Base-by-base conservation (phyloP, 805 yeast genomes). In the Metschnikowia shivogae region DNA sequence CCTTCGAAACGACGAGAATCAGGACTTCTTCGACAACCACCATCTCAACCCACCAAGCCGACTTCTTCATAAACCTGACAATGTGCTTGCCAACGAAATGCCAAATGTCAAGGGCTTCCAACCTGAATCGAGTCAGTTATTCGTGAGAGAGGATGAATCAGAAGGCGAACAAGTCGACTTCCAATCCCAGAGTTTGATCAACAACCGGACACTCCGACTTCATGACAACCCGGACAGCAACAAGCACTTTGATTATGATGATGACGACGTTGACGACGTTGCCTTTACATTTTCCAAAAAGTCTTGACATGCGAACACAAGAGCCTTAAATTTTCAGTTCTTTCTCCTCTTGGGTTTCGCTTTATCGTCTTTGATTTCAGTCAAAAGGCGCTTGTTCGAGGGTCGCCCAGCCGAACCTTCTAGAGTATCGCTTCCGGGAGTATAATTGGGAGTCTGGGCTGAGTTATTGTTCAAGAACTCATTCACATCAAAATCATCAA, bases 401-500 rank as follows among this genome's bases (percentile, higher is more conserved):
- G 28, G 36, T 19, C 30, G 42, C 11, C 26, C 28, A 12, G 13
- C 17, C 14, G 35, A 33, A 5, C 24, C 19, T n/a, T 7, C 33
- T 17, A 17, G 35, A 9, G 20, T 36, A 8, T 34, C 29, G 37
- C 11, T 31, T 34, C 13, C 47, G 6, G 36, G 9, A 28, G 6
- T 42, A 29, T 28, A 35, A 30, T 44, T 39, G 12, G 48, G 31
- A 1, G 43, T 12, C 13, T 34, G 42, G 22, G 43, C 36, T 9
- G 50, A 34, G 29, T 44, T 43, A 34, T 49, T 51, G 35, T 50
- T 45, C 39, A 65, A 53, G 45, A 64, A 65, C 29, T 65, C 67
- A 38, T 59, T 61, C 11, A 65, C 68, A 46, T 65, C 67, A 45
- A 65, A 65, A n/a, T 63, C 68, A 28, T 60, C 62, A 8, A 56